A percentile compares a stretch with the other conserved stretches of the same genome.
phyloP scores from a whole-genome alignment of 192 early-diverging fungal genomes.

The Dissophora ornata region DNA sequence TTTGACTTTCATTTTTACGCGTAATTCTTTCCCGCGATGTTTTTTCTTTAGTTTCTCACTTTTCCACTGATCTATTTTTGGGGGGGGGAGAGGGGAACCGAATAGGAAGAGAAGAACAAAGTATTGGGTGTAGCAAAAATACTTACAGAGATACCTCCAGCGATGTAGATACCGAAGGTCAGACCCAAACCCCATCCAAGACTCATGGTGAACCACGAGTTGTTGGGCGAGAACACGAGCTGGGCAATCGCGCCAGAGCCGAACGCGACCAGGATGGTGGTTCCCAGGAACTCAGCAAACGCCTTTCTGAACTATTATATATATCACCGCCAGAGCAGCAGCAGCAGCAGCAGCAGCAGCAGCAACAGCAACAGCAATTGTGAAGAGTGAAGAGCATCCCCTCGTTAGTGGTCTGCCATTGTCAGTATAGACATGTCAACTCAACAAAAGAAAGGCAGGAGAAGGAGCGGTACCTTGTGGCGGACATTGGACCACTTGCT shows the following conservation, averaged over 20 bases:
- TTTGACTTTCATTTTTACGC: too few species aligned
- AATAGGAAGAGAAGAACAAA: too few species aligned
- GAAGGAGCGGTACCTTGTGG: conserved; percentile 42
- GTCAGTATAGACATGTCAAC: too few species aligned
- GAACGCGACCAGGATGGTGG: conserved; percentile 72
- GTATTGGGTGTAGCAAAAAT: background rate
- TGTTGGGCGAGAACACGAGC: conserved; percentile 40
- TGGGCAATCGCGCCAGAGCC: conserved; percentile 75
- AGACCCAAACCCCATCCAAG: conserved; percentile 75
- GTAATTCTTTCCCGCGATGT: too few species aligned
- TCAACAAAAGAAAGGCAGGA: background rate
- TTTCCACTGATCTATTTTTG: too few species aligned
- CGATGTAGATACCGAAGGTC: conserved; percentile 70
- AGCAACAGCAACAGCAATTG: background rate
- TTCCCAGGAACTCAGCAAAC: conserved; percentile 82
- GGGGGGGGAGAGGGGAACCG: background rate
- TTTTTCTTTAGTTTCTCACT: too few species aligned
- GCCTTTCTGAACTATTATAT: conserved; percentile 51
- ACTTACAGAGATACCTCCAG: conserved; percentile 72
- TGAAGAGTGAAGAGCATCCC: too few species aligned
- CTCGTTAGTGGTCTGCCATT: too few species aligned
- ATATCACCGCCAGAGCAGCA: background rate
- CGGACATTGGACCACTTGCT: conserved; percentile 49
- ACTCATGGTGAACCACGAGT: conserved; percentile 61
- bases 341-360: background rate